Evolutionary conservation across 208 protist genomes (phyloP).

Genomic region (Trypanosoma lewisi): DNA sequence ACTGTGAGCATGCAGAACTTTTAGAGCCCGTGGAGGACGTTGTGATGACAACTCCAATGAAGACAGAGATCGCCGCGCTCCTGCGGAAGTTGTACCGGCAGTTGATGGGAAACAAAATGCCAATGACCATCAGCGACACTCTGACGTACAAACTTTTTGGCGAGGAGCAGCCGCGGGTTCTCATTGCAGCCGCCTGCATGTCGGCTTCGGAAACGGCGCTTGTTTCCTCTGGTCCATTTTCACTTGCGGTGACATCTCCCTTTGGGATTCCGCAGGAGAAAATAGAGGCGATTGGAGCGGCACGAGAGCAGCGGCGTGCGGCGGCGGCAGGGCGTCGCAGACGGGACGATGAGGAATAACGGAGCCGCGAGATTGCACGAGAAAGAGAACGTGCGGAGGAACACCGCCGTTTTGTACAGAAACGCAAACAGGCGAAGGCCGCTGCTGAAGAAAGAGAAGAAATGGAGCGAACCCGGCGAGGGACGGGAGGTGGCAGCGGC

Average conservation of each 20-base stretch:
- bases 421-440: conserved; percentile 31
- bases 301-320: conserved; percentile 48
- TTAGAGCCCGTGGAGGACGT: conserved; percentile 68
- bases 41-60: conserved; percentile 54
- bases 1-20: conserved; percentile 54
- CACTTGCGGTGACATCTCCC: conserved; percentile 29
- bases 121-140: conserved; percentile 31
- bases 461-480: conserved; percentile 26
- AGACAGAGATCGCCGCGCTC: conserved; percentile 65
- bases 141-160: conserved; percentile 25
- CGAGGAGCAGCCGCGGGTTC: conserved; percentile 11
- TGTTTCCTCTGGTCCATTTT: neutral
- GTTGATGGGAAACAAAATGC: conserved; percentile 59
- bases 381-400: conserved; percentile 58
- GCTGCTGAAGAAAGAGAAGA: conserved; percentile 23
- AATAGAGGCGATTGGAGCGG: conserved; percentile 43
- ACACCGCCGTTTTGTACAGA: conserved; percentile 45
- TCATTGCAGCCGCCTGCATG: conserved; percentile 2
- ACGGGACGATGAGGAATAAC: conserved; percentile 52
- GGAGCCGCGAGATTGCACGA: conserved; percentile 41
- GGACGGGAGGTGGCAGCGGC: conserved; percentile 42
- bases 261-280: conserved; percentile 39
- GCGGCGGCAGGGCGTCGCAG: conserved; percentile 40
- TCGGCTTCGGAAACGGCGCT: conserved; percentile 19
- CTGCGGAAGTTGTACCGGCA: conserved; percentile 53